A percentile compares a stretch with the other conserved stretches of the same genome.
Evolutionary conservation across 768 basidiomycete genomes (phyloP).

Genomic region (Asterophora parasitica): DNA sequence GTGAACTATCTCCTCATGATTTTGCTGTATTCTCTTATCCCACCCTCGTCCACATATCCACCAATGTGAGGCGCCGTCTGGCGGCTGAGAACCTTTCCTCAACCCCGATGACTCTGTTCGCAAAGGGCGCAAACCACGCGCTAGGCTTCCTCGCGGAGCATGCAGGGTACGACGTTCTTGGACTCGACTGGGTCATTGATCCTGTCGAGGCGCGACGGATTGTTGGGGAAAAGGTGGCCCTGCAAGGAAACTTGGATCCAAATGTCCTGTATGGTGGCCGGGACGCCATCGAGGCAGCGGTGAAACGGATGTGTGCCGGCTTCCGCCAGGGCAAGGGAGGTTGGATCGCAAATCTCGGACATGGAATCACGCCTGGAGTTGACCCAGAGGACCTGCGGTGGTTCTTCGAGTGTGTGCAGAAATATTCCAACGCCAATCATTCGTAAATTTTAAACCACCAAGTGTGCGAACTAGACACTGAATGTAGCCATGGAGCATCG

Average conservation of each 20-base stretch:
- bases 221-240: constrained; percentile 56
- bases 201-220: constrained; percentile 63
- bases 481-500: no score
- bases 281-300: constrained; percentile 81
- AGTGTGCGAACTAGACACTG: no score
- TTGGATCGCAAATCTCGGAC: constrained; percentile 98
- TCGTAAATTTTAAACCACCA: no score
- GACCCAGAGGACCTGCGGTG: constrained; percentile 89
- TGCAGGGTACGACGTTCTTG: constrained; percentile 81
- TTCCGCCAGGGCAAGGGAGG: constrained; percentile 65
- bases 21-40: constrained; percentile 84
- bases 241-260: constrained; percentile 96
- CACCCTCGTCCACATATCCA: constrained; percentile 66
- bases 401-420: constrained; percentile 89
- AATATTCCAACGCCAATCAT: constrained; percentile 47
- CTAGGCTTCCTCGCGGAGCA: constrained; percentile 54
- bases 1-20: constrained; percentile 86
- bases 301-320: constrained; percentile 75
- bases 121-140: constrained; percentile 87
- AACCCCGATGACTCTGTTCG: constrained; percentile 87
- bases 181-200: constrained; percentile 89
- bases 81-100: constrained; percentile 43
- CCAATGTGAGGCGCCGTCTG: constrained; percentile 59
- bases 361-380: constrained; percentile 95
- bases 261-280: constrained; percentile 78